Evolutionary conservation across 2,329 filamentous ascomycete genomes (phyloP).

Genomic region (Fusarium torulosum): DNA sequence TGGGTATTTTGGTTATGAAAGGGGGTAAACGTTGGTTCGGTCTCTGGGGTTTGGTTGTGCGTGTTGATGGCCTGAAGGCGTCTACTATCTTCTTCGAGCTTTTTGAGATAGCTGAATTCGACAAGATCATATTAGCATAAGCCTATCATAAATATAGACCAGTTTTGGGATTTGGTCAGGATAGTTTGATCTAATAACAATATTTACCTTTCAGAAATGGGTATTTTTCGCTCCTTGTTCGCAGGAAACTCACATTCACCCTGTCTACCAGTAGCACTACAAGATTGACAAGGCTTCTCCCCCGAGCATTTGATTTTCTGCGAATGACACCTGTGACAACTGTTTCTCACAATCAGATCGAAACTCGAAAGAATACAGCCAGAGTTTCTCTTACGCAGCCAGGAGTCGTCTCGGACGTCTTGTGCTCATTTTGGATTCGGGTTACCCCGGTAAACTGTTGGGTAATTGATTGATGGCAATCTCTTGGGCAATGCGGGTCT

Average conservation of each 20-base stretch:
- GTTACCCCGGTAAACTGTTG: slow-evolving; percentile 17
- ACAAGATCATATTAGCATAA: neutral
- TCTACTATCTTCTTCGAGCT: slow-evolving; percentile 33
- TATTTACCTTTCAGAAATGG: slow-evolving; percentile 37
- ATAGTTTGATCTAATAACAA: neutral
- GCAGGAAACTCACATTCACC: slow-evolving; percentile 56
- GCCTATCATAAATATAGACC: accelerated
- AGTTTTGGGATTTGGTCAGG: accelerated
- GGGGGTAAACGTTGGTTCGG: slow-evolving; percentile 21
- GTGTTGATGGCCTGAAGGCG: slow-evolving; percentile 6
- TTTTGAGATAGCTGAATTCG: slow-evolving; percentile 27
- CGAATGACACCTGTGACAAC: slow-evolving; percentile 58
- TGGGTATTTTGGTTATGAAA: slow-evolving; percentile 33
- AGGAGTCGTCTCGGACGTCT: slow-evolving; percentile 44
- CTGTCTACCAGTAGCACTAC: slow-evolving; percentile 53
- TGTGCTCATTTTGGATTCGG: slow-evolving; percentile 30
- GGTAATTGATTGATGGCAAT: slow-evolving; percentile 25
- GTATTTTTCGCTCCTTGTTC: slow-evolving; percentile 58
- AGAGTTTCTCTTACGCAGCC: slow-evolving; percentile 42
- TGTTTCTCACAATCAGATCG: slow-evolving; percentile 20
- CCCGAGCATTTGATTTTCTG: slow-evolving; percentile 63
- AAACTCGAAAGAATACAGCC: neutral
- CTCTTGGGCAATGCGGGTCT: slow-evolving; percentile 30
- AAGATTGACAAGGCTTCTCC: slow-evolving; percentile 57
- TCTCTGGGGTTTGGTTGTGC: slow-evolving; percentile 35